Base-by-base conservation (phyloP, 768 basidiomycete genomes). In the Russula sp. region DNA sequence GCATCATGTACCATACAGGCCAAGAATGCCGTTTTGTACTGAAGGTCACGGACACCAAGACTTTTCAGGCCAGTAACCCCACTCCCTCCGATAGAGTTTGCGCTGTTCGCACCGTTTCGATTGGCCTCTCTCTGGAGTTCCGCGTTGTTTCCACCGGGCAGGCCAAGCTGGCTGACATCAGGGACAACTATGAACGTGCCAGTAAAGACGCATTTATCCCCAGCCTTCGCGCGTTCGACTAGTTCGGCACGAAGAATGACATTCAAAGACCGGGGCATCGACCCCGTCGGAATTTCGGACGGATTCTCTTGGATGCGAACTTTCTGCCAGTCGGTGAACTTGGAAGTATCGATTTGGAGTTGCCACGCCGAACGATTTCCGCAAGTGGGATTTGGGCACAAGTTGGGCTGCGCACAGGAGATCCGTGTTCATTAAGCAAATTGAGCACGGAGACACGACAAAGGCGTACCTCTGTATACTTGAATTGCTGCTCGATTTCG, bases 251-350 rank as follows among this genome's bases (percentile, higher is more conserved):
- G 88, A 7, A 98, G 83, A 66, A 98, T 92, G 46, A 98, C 96
- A 71, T 98, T 96, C 60, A 98, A 77, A 32, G 93, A 96, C 36
- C 96, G 87, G 34, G 97, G 97, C 97, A 98, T 99, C 3, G 89
- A 92, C 1, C 97, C 97, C 0, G 96, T 98, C 1, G 97, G 97
- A 60, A 99, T 98, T 75, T 98, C 97, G 32, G 95, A 97, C 10
- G 96, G 88, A 69, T 98, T 98, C 77, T 99, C 97, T 70, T 99
- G 97, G 48, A 99, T 98, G 47, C 97, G 86, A 51, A 98, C 94
- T 73, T 98, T 98, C 73, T 99, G 97, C 97, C 97, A 98, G 72
- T 99, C 97, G 0, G 93, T 91, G 72, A 99, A 99, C 72, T 93
- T 95, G 34, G 92, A 95, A 56, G 87, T 86, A 72, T 98, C 96